These are phyloP conservation scores for Naganishia friedmannii DNA, from an alignment of 768 basidiomycete genomes.

Conservation along the genomic window DNA sequence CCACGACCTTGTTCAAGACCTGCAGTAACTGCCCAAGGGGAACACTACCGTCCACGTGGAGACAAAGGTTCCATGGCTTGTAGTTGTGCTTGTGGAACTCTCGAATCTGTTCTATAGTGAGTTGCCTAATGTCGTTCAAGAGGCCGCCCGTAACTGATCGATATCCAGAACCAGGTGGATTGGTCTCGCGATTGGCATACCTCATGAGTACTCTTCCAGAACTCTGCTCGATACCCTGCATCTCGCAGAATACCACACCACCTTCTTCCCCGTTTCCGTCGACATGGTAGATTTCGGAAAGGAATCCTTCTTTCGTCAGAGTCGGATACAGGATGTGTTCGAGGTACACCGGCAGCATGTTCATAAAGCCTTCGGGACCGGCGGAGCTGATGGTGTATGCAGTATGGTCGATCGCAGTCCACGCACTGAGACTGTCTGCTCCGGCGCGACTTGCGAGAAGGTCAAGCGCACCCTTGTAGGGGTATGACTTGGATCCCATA, in stretches of 20 bases:
- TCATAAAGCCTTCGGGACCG: constrained; percentile 73
- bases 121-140: constrained; percentile 80
- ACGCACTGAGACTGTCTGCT: constrained; percentile 66
- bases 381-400: constrained; percentile 95
- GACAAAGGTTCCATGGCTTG: constrained; percentile 83
- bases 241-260: constrained; percentile 78
- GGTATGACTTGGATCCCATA: constrained; percentile 91
- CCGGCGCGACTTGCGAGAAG: constrained; percentile 83
- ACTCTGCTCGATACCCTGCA: constrained; percentile 66
- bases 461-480: constrained; percentile 93
- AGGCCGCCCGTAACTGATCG: constrained; percentile 95
- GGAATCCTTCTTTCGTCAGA: constrained; percentile 77
- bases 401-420: constrained; percentile 79
- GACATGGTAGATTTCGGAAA: constrained; percentile 81
- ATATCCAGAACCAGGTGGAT: constrained; percentile 79
- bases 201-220: neutral
- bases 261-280: constrained; percentile 84
- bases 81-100: constrained; percentile 85
- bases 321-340: constrained; percentile 98
- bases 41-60: constrained; percentile 84
- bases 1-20: constrained; percentile 76
- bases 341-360: constrained; percentile 64
- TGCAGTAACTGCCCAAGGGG: constrained; percentile 72
- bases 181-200: constrained; percentile 75
- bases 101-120: constrained; percentile 85